Conservation (phyloP, 1,139 yeast genomes). For the Geotrichum citri-aurantii region DNA sequence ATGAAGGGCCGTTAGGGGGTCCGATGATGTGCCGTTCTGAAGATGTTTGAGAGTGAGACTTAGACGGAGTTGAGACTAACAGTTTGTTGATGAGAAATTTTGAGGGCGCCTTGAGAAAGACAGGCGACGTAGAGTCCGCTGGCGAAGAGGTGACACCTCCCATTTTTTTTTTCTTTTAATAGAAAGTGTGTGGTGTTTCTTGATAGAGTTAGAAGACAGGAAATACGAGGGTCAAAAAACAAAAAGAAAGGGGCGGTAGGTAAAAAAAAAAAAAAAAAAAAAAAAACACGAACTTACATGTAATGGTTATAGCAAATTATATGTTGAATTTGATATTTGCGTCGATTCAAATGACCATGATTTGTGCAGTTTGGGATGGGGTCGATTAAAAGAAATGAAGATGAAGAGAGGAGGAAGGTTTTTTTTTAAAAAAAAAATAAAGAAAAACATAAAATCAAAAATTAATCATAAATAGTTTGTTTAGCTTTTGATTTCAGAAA, state of each 20-base stretch:
- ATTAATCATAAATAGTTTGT: background rate
- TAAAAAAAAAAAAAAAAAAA: background rate
- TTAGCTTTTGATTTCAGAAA: too few species aligned
- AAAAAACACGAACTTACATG: background rate
- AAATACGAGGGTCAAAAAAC: background rate
- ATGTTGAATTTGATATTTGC: background rate
- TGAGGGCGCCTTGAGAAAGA: slow-evolving; percentile 23
- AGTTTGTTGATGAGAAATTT: slow-evolving; percentile 24
- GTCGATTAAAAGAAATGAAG: background rate
- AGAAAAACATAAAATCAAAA: background rate
- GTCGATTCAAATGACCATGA: background rate
- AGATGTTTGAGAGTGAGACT: slow-evolving; percentile 4
- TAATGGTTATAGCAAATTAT: background rate
- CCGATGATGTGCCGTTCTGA: slow-evolving; percentile 18
- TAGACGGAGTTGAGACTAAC: slow-evolving; percentile 11
- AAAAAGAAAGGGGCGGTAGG: background rate
- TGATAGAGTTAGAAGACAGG: background rate
- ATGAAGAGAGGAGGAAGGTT: background rate
- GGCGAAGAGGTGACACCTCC: slow-evolving; percentile 27
- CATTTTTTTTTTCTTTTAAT: slow-evolving; percentile 22
- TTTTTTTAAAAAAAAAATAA: background rate
- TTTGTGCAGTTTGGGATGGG: background rate
- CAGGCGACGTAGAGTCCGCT: slow-evolving; percentile 22
- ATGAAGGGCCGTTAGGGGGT: slow-evolving; percentile 16
- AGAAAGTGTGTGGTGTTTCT: background rate